These are phyloP conservation scores for Monascus ruber DNA, from an alignment of 2,329 filamentous ascomycete species.

Conservation along the genomic window DNA sequence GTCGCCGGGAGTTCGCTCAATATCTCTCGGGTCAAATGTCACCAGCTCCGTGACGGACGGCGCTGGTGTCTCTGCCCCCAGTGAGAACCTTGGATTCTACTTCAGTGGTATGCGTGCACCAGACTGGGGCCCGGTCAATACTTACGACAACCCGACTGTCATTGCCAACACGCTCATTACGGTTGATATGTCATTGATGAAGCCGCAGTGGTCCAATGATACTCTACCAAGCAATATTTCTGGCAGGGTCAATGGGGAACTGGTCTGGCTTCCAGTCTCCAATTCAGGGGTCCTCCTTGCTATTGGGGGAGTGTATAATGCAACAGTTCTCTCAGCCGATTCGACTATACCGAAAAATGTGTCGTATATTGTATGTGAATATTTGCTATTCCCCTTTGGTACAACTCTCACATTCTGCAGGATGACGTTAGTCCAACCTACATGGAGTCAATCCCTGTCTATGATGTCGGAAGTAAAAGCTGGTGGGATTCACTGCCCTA, in stretches of 20 bases:
- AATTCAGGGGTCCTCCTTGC: slow-evolving; percentile 25
- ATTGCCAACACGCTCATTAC: slow-evolving; percentile 49
- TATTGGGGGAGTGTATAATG: slow-evolving; percentile 26
- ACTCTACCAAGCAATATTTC: slow-evolving; percentile 41
- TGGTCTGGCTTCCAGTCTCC: slow-evolving; percentile 48
- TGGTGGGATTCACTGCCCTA: slow-evolving; percentile 11
- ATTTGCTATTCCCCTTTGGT: too few species aligned
- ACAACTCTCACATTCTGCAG: neutral
- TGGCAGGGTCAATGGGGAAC: slow-evolving; percentile 51
- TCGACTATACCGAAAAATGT: too few species aligned
- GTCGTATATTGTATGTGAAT: too few species aligned
- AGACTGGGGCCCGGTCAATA: slow-evolving; percentile 40
- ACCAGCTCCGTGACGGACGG: slow-evolving; percentile 56
- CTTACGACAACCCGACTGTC: slow-evolving; percentile 16
- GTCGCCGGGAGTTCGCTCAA: slow-evolving; percentile 32
- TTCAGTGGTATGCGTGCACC: slow-evolving; percentile 52
- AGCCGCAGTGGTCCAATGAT: slow-evolving; percentile 45
- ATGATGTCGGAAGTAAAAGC: slow-evolving; percentile 20
- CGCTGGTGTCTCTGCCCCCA: slow-evolving; percentile 52
- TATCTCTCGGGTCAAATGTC: slow-evolving; percentile 34
- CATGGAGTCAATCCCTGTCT: slow-evolving; percentile 28
- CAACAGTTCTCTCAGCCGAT: slow-evolving; percentile 1
- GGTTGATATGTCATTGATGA: slow-evolving; percentile 47
- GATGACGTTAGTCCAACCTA: slow-evolving; percentile 18
- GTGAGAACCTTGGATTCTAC: slow-evolving; percentile 61